Evolutionary conservation across 108 stramenopile species (phyloP), one percentile per base, ranked within the genome.

Genomic region (Nitzschia sp.): DNA sequence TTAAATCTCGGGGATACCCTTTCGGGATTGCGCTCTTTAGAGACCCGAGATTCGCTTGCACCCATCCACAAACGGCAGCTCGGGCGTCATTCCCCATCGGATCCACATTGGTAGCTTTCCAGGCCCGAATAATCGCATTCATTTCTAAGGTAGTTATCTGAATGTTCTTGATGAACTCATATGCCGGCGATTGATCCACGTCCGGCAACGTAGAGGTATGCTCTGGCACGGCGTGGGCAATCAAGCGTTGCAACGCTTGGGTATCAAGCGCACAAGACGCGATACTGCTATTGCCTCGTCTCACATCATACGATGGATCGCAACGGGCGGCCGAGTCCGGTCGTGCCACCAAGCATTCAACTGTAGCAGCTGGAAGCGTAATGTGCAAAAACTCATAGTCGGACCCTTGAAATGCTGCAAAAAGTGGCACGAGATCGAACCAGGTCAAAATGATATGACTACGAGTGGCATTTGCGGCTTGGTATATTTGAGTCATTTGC

Each of bases 51-150:
- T 80, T 81, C 9, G 68, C 71, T 13, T 35, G 51, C 1, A 66
- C 72, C 75, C 75, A 81, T 33, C 19, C 17, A 42, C 80, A 81
- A 3, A 81, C 80, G 13, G 76, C 75, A 2, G 68, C 67, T 54
- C 80, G 36, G 18, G 46, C 17, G 51, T 77, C 72, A 49, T 73
- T 51, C 15, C 54, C 69, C 29, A 18, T 48, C 11, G 36, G 64
- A 42, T 76, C 71, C 13, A 24, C 42, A 24, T 49, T 9, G 0
- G 13, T 29, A 1, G 0, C 35, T 15, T 54, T 42, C 74, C 74
- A 75, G 0, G 23, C 8, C 3, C 38, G 36, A 26, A 64, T 38
- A 3, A 67, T 67, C 13, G 28, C 33, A 2, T 19, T 24, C 25
- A 70, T 45, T 5, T 70, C 71, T 11, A 64, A 47, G n/a, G 42